Conservation (phyloP, 345 rosid species). For the Corchorus olitorius region DNA sequence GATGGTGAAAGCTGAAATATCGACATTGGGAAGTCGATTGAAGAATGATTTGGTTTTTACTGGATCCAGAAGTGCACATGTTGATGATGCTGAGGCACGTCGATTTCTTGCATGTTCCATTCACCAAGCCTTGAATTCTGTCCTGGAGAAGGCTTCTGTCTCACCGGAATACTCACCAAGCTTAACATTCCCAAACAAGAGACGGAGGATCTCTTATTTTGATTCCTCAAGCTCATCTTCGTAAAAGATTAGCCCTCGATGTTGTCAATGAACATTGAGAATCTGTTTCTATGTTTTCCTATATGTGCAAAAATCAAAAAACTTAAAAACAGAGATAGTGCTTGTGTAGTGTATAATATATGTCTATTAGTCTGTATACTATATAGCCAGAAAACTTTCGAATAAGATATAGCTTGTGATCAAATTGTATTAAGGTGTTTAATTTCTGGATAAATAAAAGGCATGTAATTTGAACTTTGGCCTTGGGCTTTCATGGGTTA, state of each 20-base stretch:
- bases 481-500: too few species aligned
- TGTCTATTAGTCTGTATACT: too few species aligned
- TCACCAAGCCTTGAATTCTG: slow-evolving; percentile 39
- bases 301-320: not conserved
- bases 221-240: slow-evolving; percentile 54
- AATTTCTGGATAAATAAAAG: too few species aligned
- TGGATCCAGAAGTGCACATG: slow-evolving; percentile 23
- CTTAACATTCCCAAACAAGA: slow-evolving; percentile 43
- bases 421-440: too few species aligned
- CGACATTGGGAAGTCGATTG: slow-evolving; percentile 54
- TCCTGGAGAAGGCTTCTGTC: slow-evolving; percentile 46
- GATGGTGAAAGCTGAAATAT: slow-evolving; percentile 48
- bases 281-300: not conserved
- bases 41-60: slow-evolving; percentile 48
- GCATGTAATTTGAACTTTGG: too few species aligned
- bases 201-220: slow-evolving; percentile 40
- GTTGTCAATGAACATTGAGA: not conserved
- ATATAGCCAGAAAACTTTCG: too few species aligned
- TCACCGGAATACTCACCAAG: slow-evolving; percentile 43
- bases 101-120: slow-evolving; percentile 28
- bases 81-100: slow-evolving; percentile 21
- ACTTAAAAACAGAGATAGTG: too few species aligned
- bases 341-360: too few species aligned
- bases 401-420: too few species aligned
- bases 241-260: slow-evolving; percentile 14